A percentile compares a stretch with the other conserved stretches of the same genome.
Conservation (phyloP, 2,329 filamentous ascomycete genomes). For the Clonostachys chloroleuca region DNA sequence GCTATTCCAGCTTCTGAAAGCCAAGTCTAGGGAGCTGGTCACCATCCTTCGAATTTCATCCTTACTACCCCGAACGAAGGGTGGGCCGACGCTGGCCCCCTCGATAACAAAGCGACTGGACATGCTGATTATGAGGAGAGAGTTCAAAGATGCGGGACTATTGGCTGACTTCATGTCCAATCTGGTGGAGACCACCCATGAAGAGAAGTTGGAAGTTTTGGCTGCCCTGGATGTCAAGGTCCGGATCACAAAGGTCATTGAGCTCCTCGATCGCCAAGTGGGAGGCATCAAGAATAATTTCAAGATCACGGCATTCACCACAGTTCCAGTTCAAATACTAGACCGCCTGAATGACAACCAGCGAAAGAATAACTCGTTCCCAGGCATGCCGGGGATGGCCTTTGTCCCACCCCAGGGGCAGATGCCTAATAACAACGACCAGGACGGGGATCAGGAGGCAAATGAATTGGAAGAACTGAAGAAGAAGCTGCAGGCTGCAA, state of each 20-base stretch:
- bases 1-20: slow-evolving; percentile 76
- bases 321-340: slow-evolving; percentile 58
- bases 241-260: slow-evolving; percentile 76
- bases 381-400: slow-evolving; percentile 32
- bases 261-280: slow-evolving; percentile 79
- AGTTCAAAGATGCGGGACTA: slow-evolving; percentile 74
- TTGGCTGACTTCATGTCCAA: slow-evolving; percentile 97
- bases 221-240: slow-evolving; percentile 76
- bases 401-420: slow-evolving; percentile 25
- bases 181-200: slow-evolving; percentile 78
- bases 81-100: slow-evolving; percentile 67
- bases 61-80: slow-evolving; percentile 67
- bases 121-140: slow-evolving; percentile 79
- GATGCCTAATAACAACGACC: slow-evolving; percentile 38
- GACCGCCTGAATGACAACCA: slow-evolving; percentile 41
- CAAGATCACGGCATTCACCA: slow-evolving; percentile 75
- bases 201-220: slow-evolving; percentile 86
- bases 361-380: slow-evolving; percentile 18
- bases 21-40: slow-evolving; percentile 80
- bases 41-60: slow-evolving; percentile 80
- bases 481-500: slow-evolving; percentile 78
- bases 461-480: slow-evolving; percentile 91
- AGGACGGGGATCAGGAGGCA: slow-evolving; percentile 71
- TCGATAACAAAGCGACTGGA: slow-evolving; percentile 84
- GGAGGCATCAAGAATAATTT: slow-evolving; percentile 81